phyloP scores from a whole-genome alignment of 306 rosid genomes.

The Sicyos edulis region DNA sequence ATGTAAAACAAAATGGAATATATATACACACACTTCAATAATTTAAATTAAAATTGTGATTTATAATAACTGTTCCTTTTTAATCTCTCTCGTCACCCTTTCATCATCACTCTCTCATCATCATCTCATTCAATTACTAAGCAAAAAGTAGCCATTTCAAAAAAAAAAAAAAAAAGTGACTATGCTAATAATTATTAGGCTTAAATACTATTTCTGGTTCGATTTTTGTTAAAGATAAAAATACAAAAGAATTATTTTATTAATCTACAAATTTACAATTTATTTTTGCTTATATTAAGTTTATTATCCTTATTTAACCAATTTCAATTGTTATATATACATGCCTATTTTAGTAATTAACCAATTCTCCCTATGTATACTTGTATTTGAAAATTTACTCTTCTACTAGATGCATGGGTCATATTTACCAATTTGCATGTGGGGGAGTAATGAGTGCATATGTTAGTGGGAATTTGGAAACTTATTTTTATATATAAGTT shows the following conservation, averaged over 20 bases:
- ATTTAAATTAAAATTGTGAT: not conserved
- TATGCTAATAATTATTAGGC: not conserved
- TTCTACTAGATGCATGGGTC: not conserved
- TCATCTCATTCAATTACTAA: not conserved
- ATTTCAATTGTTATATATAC: too few relatives aligned
- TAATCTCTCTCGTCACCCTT: not conserved
- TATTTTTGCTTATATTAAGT: too few relatives aligned
- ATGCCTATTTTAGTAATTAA: not conserved
- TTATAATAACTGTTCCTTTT: not conserved
- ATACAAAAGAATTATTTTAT: too few relatives aligned
- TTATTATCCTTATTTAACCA: too few relatives aligned
- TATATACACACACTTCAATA: too few relatives aligned
- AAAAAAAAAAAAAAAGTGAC: too few relatives aligned
- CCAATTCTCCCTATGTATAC: not conserved
- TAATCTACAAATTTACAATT: too few relatives aligned
- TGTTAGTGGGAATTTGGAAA: not conserved
- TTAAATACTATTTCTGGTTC: too few relatives aligned
- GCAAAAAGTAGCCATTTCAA: not conserved
- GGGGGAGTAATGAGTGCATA: slow-evolving; percentile 6
- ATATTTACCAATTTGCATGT: not conserved
- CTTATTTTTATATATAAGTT: not conserved
- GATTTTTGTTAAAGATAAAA: too few relatives aligned
- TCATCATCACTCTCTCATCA: not conserved
- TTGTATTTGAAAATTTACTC: not conserved
- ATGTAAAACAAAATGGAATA: not conserved